A percentile compares a stretch with the other conserved stretches of the same genome.
phyloP scores from a whole-genome alignment of 2,329 filamentous ascomycete genomes.

The Fusarium mundagurra region DNA sequence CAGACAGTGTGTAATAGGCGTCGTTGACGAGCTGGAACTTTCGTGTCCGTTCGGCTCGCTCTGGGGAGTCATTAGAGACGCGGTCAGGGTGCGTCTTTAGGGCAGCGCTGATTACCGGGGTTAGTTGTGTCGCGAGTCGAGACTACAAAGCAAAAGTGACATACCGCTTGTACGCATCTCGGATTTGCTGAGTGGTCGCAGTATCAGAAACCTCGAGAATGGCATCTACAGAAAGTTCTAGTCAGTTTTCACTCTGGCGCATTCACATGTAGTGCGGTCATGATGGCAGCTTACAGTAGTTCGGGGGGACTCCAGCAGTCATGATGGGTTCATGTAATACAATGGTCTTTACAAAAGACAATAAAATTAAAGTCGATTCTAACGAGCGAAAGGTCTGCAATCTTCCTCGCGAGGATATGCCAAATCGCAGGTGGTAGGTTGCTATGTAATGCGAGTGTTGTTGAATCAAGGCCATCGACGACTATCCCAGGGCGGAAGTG shows the following conservation, averaged over 20 bases:
- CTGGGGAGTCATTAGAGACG: slow-evolving; percentile 83
- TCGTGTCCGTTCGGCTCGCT: slow-evolving; percentile 82
- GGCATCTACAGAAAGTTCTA: slow-evolving; percentile 64
- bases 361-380: neutral
- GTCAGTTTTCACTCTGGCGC: slow-evolving; percentile 21
- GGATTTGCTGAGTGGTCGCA: slow-evolving; percentile 84
- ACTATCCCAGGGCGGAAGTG: slow-evolving; percentile 19
- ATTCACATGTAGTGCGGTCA: slow-evolving; percentile 20
- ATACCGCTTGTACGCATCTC: slow-evolving; percentile 93
- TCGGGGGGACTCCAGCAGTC: slow-evolving; percentile 57
- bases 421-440: slow-evolving; percentile 18
- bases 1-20: slow-evolving; percentile 91
- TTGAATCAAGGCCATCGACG: slow-evolving; percentile 22
- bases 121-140: slow-evolving; percentile 20
- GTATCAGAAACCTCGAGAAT: slow-evolving; percentile 77
- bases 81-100: slow-evolving; percentile 95
- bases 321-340: slow-evolving; percentile 39
- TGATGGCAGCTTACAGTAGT: slow-evolving; percentile 64
- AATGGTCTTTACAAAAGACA: neutral
- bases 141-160: neutral
- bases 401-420: slow-evolving; percentile 2
- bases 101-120: slow-evolving; percentile 69
- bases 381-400: slow-evolving; percentile 9
- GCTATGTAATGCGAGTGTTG: slow-evolving; percentile 7
- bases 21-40: slow-evolving; percentile 94